Base-by-base conservation (phyloP, 2,329 filamentous ascomycete species). In the Fusarium tanahbumbuense region DNA sequence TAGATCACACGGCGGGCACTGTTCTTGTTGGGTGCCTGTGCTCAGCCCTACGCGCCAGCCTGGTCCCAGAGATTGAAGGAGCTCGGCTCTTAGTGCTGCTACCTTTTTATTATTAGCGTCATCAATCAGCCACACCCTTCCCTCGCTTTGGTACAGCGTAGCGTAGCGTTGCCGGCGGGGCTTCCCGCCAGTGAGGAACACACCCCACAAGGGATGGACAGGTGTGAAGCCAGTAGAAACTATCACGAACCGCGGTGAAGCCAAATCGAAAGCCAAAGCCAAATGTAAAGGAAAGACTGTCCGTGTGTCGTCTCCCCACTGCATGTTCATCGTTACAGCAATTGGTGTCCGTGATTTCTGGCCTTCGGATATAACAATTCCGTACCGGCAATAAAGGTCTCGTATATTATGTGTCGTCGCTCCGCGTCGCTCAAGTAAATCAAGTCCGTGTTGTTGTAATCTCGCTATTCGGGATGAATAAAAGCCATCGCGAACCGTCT, bases 11-110 rank as follows among this genome's bases (percentile, higher is more conserved):
- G 50, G 50, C 41, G 30, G 54, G 32, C 18, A 52, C 46, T 37
- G 40, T 48, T 37, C 60, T 49, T 67, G 44, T 30, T 42, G 42
- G 45, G 64, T 59, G 68, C 56, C 72, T 62, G 67, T 74, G 74
- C 74, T 76, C 74, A 76, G 74, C 74, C 74, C 74, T 76, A 76
- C 66, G 61, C 64, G 60, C 64, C 70, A 63, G 63, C 60, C 65
- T 68, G 63, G 20, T 58, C 59, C 64, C 53, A 66, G 48, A 68
- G 54, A 67, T 49, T 58, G 40, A 55, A 60, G 64, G 56, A 59
- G 53, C 53, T 60, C 37, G 52, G 60, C 37, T 62, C 55, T 68
- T 72, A 74, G 63, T 55, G 61, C 34, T 75, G 60, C 60, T 54
- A 71, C 61, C 62, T 67, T 62, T n/a, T 64, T 71, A 73, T 66